These are phyloP conservation scores for Xenosphaeropsis pyriputrescens DNA, from an alignment of 2,329 filamentous ascomycete species.

Conservation along the genomic window DNA sequence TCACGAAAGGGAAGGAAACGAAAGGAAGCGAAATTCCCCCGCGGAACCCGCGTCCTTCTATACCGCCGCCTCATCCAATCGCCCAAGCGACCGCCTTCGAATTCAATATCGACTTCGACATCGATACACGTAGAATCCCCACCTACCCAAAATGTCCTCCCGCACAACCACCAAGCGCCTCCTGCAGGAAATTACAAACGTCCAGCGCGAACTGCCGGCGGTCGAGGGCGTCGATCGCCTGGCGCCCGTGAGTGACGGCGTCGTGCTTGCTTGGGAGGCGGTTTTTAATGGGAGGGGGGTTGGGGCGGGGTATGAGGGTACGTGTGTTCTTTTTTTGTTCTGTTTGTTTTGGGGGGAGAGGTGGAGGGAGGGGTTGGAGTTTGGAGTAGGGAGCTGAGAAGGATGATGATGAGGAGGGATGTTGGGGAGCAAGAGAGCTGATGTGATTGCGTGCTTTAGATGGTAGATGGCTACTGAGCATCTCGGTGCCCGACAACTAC, in stretches of 20 bases:
- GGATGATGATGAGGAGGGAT: too few species aligned
- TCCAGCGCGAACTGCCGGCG: neutral
- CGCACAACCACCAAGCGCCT: conserved; percentile 33
- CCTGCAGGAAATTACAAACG: conserved; percentile 34
- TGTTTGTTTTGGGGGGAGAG: too few species aligned
- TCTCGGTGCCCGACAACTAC: conserved; percentile 64
- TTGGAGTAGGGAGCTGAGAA: too few species aligned
- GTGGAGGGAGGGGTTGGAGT: too few species aligned
- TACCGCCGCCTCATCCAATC: too few species aligned
- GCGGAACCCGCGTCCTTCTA: too few species aligned
- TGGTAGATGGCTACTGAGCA: conserved; percentile 72
- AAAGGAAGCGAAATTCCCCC: too few species aligned
- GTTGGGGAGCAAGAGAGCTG: conserved; percentile 1
- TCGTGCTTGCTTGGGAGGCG: conserved; percentile 41
- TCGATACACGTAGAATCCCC: too few species aligned
- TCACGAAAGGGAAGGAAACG: too few species aligned
- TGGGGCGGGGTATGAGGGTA: conserved; percentile 29
- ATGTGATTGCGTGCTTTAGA: conserved; percentile 17
- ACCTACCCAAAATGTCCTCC: conserved; percentile 16
- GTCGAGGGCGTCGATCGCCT: conserved; percentile 32
- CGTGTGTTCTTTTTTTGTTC: too few species aligned
- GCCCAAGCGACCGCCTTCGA: too few species aligned
- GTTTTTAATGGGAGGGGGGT: conserved; percentile 42
- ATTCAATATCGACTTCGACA: too few species aligned
- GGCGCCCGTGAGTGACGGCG: conserved; percentile 35